These are phyloP conservation scores for Colletotrichum destructivum DNA, from an alignment of 2,329 filamentous ascomycete species.

Conservation along the genomic window DNA sequence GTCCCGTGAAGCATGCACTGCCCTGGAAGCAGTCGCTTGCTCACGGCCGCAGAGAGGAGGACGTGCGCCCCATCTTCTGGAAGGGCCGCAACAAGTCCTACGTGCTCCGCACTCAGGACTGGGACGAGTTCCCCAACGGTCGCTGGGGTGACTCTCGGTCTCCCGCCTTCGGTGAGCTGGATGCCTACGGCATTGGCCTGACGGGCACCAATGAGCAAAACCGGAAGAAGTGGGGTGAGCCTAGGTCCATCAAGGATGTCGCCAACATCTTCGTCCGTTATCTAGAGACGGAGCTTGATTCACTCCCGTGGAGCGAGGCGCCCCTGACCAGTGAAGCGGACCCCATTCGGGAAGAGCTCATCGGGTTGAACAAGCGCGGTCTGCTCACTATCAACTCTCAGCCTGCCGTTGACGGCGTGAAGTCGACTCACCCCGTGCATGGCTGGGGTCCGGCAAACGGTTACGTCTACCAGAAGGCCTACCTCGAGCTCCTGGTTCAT, in stretches of 20 bases:
- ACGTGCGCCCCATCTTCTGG: slow-evolving; percentile 99
- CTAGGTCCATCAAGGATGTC: slow-evolving; percentile 83
- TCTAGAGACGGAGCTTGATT: slow-evolving; percentile 83
- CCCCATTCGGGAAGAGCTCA: slow-evolving; percentile 81
- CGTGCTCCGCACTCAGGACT: slow-evolving; percentile 94
- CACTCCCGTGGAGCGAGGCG: slow-evolving; percentile 94
- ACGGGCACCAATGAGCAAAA: slow-evolving; percentile 97
- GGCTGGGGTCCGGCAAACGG: slow-evolving; percentile 97
- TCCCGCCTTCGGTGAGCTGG: slow-evolving; percentile 94
- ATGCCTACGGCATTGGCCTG: slow-evolving; percentile 93
- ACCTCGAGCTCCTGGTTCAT: slow-evolving; percentile 91
- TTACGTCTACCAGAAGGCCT: slow-evolving; percentile 98
- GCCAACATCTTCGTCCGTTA: slow-evolving; percentile 88
- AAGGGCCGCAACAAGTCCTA: slow-evolving; percentile 97
- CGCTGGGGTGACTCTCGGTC: slow-evolving; percentile 98
- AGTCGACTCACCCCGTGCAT: slow-evolving; percentile 87
- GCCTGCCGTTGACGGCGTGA: slow-evolving; percentile 91
- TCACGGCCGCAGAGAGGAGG: slow-evolving; percentile 89
- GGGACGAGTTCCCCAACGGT: slow-evolving; percentile 99
- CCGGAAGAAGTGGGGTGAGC: slow-evolving; percentile 93
- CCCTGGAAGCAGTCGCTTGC: slow-evolving; percentile 97
- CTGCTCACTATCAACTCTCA: slow-evolving; percentile 98
- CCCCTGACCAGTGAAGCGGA: slow-evolving; percentile 88
- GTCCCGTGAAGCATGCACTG: slow-evolving; percentile 88
- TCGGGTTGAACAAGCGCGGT: slow-evolving; percentile 87